These are phyloP conservation scores for Hymenoscyphus linearis DNA, from an alignment of 2,329 filamentous ascomycete species.

Conservation along the genomic window DNA sequence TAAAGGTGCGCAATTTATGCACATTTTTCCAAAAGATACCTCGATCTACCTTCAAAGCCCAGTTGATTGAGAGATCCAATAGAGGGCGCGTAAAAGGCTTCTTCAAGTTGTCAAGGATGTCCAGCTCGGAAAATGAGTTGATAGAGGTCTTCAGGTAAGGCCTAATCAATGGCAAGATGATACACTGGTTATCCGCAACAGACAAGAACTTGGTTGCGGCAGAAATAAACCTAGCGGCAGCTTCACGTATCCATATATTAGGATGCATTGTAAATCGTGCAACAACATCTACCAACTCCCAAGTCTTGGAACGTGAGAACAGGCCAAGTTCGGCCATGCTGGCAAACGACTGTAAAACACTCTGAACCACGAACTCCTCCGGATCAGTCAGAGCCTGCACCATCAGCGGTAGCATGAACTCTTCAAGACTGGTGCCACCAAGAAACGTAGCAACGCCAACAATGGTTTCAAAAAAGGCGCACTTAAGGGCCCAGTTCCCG, in stretches of 20 bases:
- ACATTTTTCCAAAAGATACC: conserved; percentile 84
- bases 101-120: conserved; percentile 76
- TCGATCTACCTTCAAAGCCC: conserved; percentile 76
- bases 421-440: conserved; percentile 82
- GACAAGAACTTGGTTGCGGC: conserved; percentile 71
- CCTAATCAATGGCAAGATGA: conserved; percentile 72
- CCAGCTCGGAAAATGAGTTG: conserved; percentile 64
- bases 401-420: conserved; percentile 94
- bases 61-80: conserved; percentile 78
- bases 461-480: conserved; percentile 92
- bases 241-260: conserved; percentile 91
- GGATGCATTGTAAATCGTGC: conserved; percentile 87
- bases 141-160: conserved; percentile 76
- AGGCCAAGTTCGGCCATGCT: conserved; percentile 84
- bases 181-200: conserved; percentile 74
- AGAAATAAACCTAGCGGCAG: conserved; percentile 77
- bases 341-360: conserved; percentile 80
- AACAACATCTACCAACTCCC: conserved; percentile 81
- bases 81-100: conserved; percentile 72
- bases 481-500: conserved; percentile 92
- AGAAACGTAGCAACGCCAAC: conserved; percentile 89
- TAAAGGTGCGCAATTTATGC: conserved; percentile 65
- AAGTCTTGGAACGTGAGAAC: conserved; percentile 76
- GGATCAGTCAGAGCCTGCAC: conserved; percentile 88
- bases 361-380: conserved; percentile 91